A percentile compares a stretch with the other conserved stretches of the same genome.
Conservation (phyloP, 176 grass and related monocot species). For the Oropetium thomaeum region DNA sequence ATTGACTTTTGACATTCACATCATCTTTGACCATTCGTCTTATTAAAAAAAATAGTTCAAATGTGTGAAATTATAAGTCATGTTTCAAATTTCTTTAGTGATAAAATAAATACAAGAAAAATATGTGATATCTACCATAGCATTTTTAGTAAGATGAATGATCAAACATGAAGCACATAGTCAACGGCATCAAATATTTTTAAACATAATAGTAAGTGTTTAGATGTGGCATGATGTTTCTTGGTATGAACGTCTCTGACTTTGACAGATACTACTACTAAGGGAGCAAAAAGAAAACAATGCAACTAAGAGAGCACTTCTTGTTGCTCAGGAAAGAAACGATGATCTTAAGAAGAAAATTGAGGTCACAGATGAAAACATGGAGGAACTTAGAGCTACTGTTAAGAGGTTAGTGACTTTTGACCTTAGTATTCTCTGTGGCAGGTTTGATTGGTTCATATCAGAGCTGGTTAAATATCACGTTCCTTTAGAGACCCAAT, state of each 20-base stretch:
- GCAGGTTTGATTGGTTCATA: constrained; percentile 2
- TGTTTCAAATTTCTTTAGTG: too few species aligned
- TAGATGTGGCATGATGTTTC: constrained; percentile 29
- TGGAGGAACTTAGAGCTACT: constrained; percentile 47
- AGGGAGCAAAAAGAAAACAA: constrained; percentile 55
- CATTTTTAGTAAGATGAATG: too few species aligned
- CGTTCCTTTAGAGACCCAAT: not conserved
- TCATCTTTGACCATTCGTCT: too few species aligned
- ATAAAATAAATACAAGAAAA: too few species aligned
- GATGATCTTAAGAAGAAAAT: constrained; percentile 45
- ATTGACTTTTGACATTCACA: too few species aligned
- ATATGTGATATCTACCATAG: too few species aligned
- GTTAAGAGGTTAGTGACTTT: constrained; percentile 46
- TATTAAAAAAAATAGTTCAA: too few species aligned
- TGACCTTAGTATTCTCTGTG: constrained; percentile 7
- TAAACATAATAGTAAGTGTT: too few species aligned
- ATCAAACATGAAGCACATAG: too few species aligned
- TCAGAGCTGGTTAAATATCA: not conserved
- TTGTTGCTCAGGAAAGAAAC: constrained; percentile 39
- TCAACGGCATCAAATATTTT: too few species aligned
- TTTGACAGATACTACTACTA: constrained; percentile 43
- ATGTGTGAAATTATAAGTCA: too few species aligned
- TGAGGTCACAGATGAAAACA: constrained; percentile 41
- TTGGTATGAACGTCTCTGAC: constrained; percentile 13
- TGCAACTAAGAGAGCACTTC: constrained; percentile 47